These are phyloP conservation scores for Fusarium ramigenum DNA, from an alignment of 2,329 filamentous ascomycete genomes.

Conservation along the genomic window DNA sequence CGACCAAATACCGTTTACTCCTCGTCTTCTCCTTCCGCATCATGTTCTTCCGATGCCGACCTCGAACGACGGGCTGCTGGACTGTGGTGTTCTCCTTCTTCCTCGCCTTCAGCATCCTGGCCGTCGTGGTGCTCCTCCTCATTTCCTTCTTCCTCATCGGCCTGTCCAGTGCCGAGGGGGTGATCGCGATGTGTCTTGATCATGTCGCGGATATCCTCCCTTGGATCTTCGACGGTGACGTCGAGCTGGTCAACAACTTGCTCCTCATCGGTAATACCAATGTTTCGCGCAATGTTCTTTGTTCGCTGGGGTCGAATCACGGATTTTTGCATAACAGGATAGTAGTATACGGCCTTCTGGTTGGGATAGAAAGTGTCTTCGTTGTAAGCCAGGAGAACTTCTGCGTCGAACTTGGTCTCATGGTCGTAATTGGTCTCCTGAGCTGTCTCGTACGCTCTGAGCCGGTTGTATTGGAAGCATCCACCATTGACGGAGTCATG, in stretches of 20 bases:
- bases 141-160: conserved; percentile 48
- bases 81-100: conserved; percentile 31
- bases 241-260: conserved; percentile 66
- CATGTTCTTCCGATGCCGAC: conserved; percentile 48
- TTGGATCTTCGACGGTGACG: conserved; percentile 64
- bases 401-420: conserved; percentile 69
- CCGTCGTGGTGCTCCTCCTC: conserved; percentile 46
- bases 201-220: conserved; percentile 61
- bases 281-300: conserved; percentile 68
- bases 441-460: conserved; percentile 72
- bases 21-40: conserved; percentile 60
- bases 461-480: conserved; percentile 68
- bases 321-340: conserved; percentile 72
- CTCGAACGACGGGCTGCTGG: conserved; percentile 37
- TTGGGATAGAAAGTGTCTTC: conserved; percentile 60
- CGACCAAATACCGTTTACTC: conserved; percentile 35
- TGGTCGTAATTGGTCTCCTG: conserved; percentile 66
- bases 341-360: conserved; percentile 72
- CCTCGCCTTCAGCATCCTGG: conserved; percentile 42
- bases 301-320: conserved; percentile 70
- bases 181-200: conserved; percentile 63
- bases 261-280: conserved; percentile 60
- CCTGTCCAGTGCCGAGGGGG: conserved; percentile 60
- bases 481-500: conserved; percentile 56
- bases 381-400: conserved; percentile 68